Base-by-base conservation (phyloP, 306 rosid genomes). In the Cicer judaicum region DNA sequence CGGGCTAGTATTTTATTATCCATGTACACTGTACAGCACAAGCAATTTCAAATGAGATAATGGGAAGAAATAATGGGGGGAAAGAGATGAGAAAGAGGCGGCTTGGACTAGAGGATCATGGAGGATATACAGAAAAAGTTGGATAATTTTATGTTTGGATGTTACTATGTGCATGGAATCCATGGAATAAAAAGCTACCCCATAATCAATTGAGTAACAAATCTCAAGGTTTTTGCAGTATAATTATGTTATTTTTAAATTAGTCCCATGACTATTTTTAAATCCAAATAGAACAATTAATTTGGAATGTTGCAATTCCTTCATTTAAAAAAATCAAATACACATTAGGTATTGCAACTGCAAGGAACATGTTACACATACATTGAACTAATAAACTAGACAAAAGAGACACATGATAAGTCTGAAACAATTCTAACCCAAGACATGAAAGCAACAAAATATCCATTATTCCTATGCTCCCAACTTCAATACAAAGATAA, bases 321-420 rank as follows among this genome's bases (percentile, higher is more conserved):
- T 60, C 10, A 34, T 60, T 10, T 15, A 10, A 29, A 10, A 10
- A 34, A 34, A 34, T 55, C 65, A 34, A 60, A 60, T 36, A 36
- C 5, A 0, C 1, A 13, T 34, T 34, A 10, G 75, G 66, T 46
- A 65, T 70, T 42, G 70, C 67, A 76, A 47, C 76, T 78, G 41
- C 74, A 56, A 64, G 75, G 70, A 63, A 69, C 55, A 64, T 24
- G 10, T 42, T 67, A 79, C 18, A 43, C 42, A 56, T n/a, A 60
- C 50, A 42, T 8, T 16, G 15, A 63, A 63, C 36, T 40, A 10
- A 54, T 15, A 47, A 48, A 70, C 13, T 72, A 63, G 65, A 70
- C 9, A 54, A 57, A 13, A 68, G 47, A 24, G 9, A 39, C 41
- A 64, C n/a, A n/a, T 36, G 61, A 7, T 43, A 68, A 50, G 43